These are phyloP conservation scores for Salvia hispanica DNA, from an alignment of 257 asterid genomes.

Conservation along the genomic window DNA sequence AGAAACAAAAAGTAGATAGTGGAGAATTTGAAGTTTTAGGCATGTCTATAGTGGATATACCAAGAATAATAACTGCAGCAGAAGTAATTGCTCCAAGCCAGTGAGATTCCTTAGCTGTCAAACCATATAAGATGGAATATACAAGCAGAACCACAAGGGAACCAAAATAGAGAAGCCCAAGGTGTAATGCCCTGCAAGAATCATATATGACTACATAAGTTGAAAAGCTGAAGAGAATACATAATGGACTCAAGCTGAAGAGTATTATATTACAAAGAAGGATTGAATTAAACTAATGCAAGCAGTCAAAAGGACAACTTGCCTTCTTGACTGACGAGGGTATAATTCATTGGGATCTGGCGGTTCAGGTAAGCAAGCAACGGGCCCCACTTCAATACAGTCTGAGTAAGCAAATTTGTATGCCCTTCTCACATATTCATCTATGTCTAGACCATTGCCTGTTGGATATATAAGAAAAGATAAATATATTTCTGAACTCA, in stretches of 20 bases:
- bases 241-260: conserved; percentile 19
- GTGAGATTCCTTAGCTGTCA: conserved; percentile 96
- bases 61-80: conserved; percentile 92
- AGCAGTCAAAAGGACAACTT: conserved; percentile 37
- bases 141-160: conserved; percentile 86
- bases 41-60: conserved; percentile 45
- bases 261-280: conserved; percentile 12
- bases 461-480: conserved; percentile 33
- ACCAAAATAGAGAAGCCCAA: conserved; percentile 94
- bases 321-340: conserved; percentile 93
- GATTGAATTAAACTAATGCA: conserved; percentile 10
- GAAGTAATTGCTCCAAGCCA: conserved; percentile 99
- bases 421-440: conserved; percentile 96
- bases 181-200: conserved; percentile 85
- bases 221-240: conserved; percentile 14
- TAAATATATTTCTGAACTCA: conserved; percentile 21
- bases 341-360: conserved; percentile 97
- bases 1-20: conserved; percentile 18
- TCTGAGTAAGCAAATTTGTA: conserved; percentile 96
- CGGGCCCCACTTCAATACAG: conserved; percentile 97
- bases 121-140: conserved; percentile 92
- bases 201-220: conserved; percentile 30
- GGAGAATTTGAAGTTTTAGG: conserved; percentile 22
- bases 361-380: conserved; percentile 91
- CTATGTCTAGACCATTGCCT: conserved; percentile 97